Evolutionary conservation across 1,284 basidiomycete genomes (phyloP), one percentile per base, ranked within the genome.

Genomic region (Ganoderma boninense): DNA sequence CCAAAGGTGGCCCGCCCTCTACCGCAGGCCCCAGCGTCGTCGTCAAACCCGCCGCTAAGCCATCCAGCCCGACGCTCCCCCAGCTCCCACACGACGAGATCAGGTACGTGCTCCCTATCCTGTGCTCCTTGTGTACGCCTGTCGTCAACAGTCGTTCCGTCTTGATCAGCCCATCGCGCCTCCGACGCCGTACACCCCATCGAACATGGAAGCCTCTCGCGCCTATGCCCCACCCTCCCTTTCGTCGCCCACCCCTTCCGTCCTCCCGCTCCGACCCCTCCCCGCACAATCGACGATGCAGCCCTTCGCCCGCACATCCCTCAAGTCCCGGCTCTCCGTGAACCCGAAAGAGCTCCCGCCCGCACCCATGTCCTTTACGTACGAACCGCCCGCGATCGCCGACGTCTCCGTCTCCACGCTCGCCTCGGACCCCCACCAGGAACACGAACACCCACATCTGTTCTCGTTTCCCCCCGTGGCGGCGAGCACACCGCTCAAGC

Each of bases 221-320:
- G 44, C 77, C 29, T 76, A 75, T 67, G 66, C 73, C 1, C 65
- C 75, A 11, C 67, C 76, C n/a, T 71, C 74, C 18, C 78, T 76
- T 7, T 64, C 77, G 0, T 79, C 81, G 8, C 79, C 83, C n/a
- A 76, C 76, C 26, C 81, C 82, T 1, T 80, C 84, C 1, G 75
- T 77, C 0, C 63, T 74, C n/a, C 72, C 76, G 0, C 70, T 68
- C 26, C 71, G 70, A 26, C 64, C 71, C 49, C n/a, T 61, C 61
- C 62, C 73, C 65, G 43, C 72, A 49, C 42, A 69, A 42, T 42
- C 71, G 4, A 13, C n/a, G 67, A 16, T 61, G 67, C 70, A 65
- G 32, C 65, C 73, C 2, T 40, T 71, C 54, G 56, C 69, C n/a
- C 74, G 75, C n/a, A 56, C 67, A 0, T 65, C 60, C 23, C 7